Evolutionary conservation across 1,284 basidiomycete species (phyloP).

Genomic region (Ganoderma lucidum): DNA sequence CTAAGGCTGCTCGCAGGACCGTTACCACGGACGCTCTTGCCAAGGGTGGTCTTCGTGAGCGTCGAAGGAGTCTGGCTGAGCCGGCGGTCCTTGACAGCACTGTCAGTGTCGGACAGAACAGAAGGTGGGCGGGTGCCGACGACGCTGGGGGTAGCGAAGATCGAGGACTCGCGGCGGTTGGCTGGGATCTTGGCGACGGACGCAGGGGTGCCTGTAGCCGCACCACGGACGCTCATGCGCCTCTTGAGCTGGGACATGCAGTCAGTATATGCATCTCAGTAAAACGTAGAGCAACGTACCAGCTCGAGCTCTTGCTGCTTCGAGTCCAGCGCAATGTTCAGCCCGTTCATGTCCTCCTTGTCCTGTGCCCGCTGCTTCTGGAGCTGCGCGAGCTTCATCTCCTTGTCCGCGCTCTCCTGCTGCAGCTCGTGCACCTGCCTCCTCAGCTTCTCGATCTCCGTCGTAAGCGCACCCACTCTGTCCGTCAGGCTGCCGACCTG

Average conservation of each 20-base stretch:
- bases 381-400: constrained; percentile 80
- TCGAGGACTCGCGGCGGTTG: constrained; percentile 61
- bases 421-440: constrained; percentile 75
- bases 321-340: constrained; percentile 88
- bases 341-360: constrained; percentile 78
- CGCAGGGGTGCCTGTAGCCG: constrained; percentile 67
- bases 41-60: constrained; percentile 45
- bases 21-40: constrained; percentile 59
- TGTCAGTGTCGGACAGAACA: constrained; percentile 60
- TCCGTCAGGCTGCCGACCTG: constrained; percentile 55
- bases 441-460: constrained; percentile 71
- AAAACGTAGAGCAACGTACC: constrained; percentile 55
- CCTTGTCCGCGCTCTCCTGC: constrained; percentile 84
- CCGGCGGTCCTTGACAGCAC: constrained; percentile 45
- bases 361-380: constrained; percentile 72
- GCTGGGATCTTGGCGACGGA: constrained; percentile 48
- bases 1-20: constrained; percentile 48
- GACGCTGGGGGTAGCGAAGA: constrained; percentile 52
- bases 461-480: constrained; percentile 57
- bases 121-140: constrained; percentile 58
- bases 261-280: constrained; percentile 15
- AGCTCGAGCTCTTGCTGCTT: constrained; percentile 92
- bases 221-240: constrained; percentile 66
- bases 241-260: constrained; percentile 76
- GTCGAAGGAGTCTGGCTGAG: constrained; percentile 39